These are phyloP conservation scores for Leonotis leonurus DNA, from an alignment of 257 asterid genomes.

Conservation along the genomic window DNA sequence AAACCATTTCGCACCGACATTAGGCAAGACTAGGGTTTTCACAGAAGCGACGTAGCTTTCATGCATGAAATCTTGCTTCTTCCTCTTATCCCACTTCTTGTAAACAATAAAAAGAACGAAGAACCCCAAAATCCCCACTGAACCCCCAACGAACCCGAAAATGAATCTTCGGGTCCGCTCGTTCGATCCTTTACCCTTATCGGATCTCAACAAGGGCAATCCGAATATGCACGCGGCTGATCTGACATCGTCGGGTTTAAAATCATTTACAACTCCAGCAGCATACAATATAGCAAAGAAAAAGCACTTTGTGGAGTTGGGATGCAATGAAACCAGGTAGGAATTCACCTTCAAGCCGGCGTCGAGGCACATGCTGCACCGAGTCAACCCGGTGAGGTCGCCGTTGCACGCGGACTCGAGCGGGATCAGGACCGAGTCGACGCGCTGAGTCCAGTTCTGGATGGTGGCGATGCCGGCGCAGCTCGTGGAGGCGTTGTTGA, in stretches of 20 bases:
- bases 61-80: slow-evolving; percentile 24
- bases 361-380: slow-evolving; percentile 47
- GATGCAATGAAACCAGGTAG: slow-evolving; percentile 31
- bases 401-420: slow-evolving; percentile 46
- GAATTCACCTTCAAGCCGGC: slow-evolving; percentile 45
- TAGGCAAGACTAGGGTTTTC: slow-evolving; percentile 35
- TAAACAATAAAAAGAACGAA: slow-evolving; percentile 16
- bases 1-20: slow-evolving; percentile 55
- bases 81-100: slow-evolving; percentile 31
- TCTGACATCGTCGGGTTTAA: slow-evolving; percentile 39
- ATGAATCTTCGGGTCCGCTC: slow-evolving; percentile 19
- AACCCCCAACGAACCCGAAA: slow-evolving; percentile 32
- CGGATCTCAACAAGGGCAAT: slow-evolving; percentile 29
- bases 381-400: slow-evolving; percentile 36
- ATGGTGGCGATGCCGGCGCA: slow-evolving; percentile 44
- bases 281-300: slow-evolving; percentile 42
- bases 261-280: slow-evolving; percentile 47
- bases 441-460: slow-evolving; percentile 31
- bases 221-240: slow-evolving; percentile 48
- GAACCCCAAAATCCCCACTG: slow-evolving; percentile 21
- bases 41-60: slow-evolving; percentile 34
- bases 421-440: slow-evolving; percentile 13
- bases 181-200: background rate
- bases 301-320: slow-evolving; percentile 44
- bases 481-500: slow-evolving; percentile 23